phyloP scores from a whole-genome alignment of 139 green algal species.

The Volvox africanus region DNA sequence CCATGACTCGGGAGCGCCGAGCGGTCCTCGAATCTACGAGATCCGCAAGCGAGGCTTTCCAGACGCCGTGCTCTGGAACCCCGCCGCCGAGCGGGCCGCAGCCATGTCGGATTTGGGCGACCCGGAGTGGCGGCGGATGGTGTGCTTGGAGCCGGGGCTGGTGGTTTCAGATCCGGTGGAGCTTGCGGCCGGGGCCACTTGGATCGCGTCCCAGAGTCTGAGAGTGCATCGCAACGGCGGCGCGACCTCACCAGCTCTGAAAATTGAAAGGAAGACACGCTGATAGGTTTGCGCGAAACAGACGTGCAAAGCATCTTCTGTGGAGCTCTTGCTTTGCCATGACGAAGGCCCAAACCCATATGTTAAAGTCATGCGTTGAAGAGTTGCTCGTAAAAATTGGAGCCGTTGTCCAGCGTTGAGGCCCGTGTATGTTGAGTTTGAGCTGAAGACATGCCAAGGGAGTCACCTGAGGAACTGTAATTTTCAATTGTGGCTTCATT shows the following conservation, averaged over 20 bases:
- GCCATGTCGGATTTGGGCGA: conserved; percentile 84
- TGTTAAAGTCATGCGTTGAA: too few relatives aligned
- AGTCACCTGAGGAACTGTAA: too few relatives aligned
- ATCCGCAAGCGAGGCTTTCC: conserved; percentile 73
- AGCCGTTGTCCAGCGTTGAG: too few relatives aligned
- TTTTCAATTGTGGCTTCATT: too few relatives aligned
- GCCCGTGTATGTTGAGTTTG: too few relatives aligned
- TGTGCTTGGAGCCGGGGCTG: conserved; percentile 83
- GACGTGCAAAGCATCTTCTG: too few relatives aligned
- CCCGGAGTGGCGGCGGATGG: conserved; percentile 82
- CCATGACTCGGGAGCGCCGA: conserved; percentile 49
- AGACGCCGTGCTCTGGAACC: conserved; percentile 90
- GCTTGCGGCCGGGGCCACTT: conserved; percentile 63
- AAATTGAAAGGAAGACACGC: too few relatives aligned
- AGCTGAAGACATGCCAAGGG: too few relatives aligned
- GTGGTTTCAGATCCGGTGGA: conserved; percentile 68
- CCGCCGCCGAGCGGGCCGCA: conserved; percentile 77
- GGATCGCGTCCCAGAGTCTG: conserved; percentile 67
- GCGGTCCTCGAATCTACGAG: conserved; percentile 34
- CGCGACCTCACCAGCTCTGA: not conserved
- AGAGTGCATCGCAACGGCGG: not conserved
- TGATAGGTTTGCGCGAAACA: too few relatives aligned
- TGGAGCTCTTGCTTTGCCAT: too few relatives aligned
- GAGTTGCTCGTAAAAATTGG: too few relatives aligned
- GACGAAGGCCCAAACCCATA: too few relatives aligned